These are phyloP conservation scores for Lepidium sativum DNA, from an alignment of 345 rosid genomes.

Conservation along the genomic window DNA sequence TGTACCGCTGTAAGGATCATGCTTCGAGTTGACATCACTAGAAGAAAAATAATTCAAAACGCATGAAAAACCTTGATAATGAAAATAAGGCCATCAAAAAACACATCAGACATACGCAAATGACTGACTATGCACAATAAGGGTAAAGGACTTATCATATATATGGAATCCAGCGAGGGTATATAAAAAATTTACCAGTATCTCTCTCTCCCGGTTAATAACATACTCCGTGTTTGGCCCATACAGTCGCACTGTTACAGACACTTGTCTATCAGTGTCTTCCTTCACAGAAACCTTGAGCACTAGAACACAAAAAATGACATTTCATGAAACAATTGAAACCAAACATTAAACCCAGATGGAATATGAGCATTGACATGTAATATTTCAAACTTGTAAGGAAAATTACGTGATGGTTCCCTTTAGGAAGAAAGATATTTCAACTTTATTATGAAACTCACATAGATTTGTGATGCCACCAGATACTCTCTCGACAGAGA, in stretches of 20 bases:
- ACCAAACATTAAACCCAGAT: neutral
- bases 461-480: slow-evolving; percentile 96
- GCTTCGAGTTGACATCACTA: slow-evolving; percentile 13
- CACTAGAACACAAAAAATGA: slow-evolving; percentile 30
- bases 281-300: slow-evolving; percentile 78
- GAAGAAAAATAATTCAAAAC: neutral
- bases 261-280: slow-evolving; percentile 36
- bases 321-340: neutral
- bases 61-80: slow-evolving; percentile 1
- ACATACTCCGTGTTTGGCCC: slow-evolving; percentile 96
- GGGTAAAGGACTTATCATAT: neutral
- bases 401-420: neutral
- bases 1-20: neutral
- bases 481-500: slow-evolving; percentile 64
- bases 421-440: neutral
- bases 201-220: slow-evolving; percentile 69
- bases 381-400: too few species aligned
- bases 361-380: neutral
- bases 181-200: slow-evolving; percentile 36
- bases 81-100: neutral
- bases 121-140: neutral
- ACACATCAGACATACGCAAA: neutral
- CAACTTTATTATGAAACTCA: slow-evolving; percentile 42
- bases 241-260: slow-evolving; percentile 69
- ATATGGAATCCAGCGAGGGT: neutral